phyloP scores from a whole-genome alignment of 73 alveolate species.

The Loxodes magnus region DNA sequence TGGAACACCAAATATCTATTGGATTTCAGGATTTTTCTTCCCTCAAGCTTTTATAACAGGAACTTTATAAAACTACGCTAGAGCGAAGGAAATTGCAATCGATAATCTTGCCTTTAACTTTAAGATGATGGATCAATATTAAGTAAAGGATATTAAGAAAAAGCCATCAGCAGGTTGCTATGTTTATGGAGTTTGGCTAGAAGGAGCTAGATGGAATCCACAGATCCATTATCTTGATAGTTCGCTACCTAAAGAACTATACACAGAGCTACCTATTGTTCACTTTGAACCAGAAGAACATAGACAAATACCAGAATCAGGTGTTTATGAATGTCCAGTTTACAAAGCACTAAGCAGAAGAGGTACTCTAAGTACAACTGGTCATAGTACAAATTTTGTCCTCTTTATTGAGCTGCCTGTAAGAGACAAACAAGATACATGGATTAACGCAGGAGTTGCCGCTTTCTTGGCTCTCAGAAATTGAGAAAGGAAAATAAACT shows the following conservation, averaged over 20 bases:
- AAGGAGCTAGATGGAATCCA: constrained; percentile 97
- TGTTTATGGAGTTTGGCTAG: constrained; percentile 92
- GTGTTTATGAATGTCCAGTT: constrained; percentile 89
- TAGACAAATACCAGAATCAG: constrained; percentile 1
- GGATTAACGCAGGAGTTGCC: constrained; percentile 99
- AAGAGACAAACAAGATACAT: constrained; percentile 36
- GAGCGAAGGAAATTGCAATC: constrained; percentile 94
- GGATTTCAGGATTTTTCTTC: constrained; percentile 96
- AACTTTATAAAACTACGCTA: constrained; percentile 96
- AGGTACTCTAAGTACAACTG: constrained; percentile 97
- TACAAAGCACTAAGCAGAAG: constrained; percentile 96
- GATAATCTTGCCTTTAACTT: constrained; percentile 87
- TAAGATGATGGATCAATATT: constrained; percentile 74
- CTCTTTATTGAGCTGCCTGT: constrained; percentile 74
- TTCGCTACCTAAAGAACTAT: constrained; percentile 78
- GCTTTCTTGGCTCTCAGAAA: constrained; percentile 56
- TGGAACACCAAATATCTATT: constrained; percentile 81
- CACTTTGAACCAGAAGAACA: constrained; percentile 88
- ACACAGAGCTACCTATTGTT: constrained; percentile 95
- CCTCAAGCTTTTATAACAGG: constrained; percentile 99
- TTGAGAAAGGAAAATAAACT: too few species aligned
- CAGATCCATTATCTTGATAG: constrained; percentile 81
- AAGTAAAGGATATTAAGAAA: constrained; percentile 64
- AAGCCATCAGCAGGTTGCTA: constrained; percentile 93
- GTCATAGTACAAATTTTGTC: constrained; percentile 98